A percentile compares a stretch with the other conserved stretches of the same genome.
These are phyloP conservation scores for Prototheca cutis DNA, from an alignment of 163 green algal genomes.

Conservation along the genomic window DNA sequence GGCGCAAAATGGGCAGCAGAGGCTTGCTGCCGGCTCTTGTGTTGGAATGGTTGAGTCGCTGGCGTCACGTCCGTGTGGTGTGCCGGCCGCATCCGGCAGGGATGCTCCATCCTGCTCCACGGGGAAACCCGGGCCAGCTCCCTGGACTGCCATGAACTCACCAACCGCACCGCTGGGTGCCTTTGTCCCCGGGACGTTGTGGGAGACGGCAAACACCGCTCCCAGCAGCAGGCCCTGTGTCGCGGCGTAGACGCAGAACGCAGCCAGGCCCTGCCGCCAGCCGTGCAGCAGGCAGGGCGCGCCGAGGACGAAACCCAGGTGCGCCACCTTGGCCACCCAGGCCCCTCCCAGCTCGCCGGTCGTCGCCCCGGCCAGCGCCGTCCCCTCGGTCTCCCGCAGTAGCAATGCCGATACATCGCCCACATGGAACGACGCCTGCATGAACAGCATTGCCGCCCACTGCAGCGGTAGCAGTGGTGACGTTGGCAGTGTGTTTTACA, in stretches of 20 bases:
- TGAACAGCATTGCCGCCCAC: constrained; percentile 60
- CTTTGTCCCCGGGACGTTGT: constrained; percentile 74
- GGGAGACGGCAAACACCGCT: constrained; percentile 65
- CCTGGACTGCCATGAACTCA: constrained; percentile 22
- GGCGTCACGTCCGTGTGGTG: too few relatives aligned
- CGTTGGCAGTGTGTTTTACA: too few relatives aligned
- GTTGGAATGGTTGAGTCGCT: too few relatives aligned
- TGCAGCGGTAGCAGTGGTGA: too few relatives aligned
- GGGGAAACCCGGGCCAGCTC: constrained; percentile 15
- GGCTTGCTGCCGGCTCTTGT: too few relatives aligned
- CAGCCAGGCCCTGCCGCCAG: constrained; percentile 25
- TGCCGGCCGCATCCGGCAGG: too few relatives aligned
- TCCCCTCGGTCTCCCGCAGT: constrained; percentile 40
- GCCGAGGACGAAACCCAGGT: constrained; percentile 52
- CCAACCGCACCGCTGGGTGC: too few relatives aligned
- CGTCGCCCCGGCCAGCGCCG: constrained; percentile 55
- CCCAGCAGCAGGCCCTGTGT: constrained; percentile 63
- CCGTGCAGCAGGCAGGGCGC: constrained; percentile 46
- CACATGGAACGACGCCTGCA: constrained; percentile 67
- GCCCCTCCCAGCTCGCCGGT: constrained; percentile 43
- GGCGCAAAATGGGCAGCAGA: constrained; percentile 11
- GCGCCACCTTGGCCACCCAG: constrained; percentile 54
- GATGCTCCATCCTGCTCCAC: too few relatives aligned
- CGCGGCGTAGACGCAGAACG: constrained; percentile 38
- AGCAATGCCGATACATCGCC: constrained; percentile 50